These are phyloP conservation scores for Datisca glomerata DNA, from an alignment of 306 rosid species.

Conservation along the genomic window DNA sequence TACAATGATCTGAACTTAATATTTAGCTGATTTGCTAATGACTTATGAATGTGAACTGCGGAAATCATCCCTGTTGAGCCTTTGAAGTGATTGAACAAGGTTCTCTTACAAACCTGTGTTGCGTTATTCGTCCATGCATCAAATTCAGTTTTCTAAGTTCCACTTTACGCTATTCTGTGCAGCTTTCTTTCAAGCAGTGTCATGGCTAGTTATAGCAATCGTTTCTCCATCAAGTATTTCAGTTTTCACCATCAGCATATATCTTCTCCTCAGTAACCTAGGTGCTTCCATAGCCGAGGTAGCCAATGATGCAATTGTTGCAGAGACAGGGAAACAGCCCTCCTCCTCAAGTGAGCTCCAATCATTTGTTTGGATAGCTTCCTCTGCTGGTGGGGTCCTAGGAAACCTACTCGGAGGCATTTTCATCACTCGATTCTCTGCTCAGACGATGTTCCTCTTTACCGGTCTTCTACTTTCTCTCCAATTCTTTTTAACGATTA, in stretches of 20 bases:
- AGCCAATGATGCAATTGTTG: slow-evolving; percentile 90
- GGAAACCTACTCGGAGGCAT: slow-evolving; percentile 78
- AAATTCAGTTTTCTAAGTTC: too few species aligned
- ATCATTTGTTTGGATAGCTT: slow-evolving; percentile 84
- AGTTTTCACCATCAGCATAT: slow-evolving; percentile 39
- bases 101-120: too few species aligned
- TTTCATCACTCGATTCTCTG: slow-evolving; percentile 35
- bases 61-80: too few species aligned
- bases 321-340: slow-evolving; percentile 54
- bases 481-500: slow-evolving; percentile 53
- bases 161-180: too few species aligned
- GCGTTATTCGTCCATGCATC: too few species aligned
- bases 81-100: too few species aligned
- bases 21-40: too few species aligned
- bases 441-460: slow-evolving; percentile 49
- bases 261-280: slow-evolving; percentile 75
- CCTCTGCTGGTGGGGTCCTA: slow-evolving; percentile 73
- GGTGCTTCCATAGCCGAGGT: slow-evolving; percentile 95
- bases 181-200: slow-evolving; percentile 82
- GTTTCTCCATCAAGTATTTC: slow-evolving; percentile 47
- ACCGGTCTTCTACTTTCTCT: slow-evolving; percentile 48
- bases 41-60: too few species aligned
- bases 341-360: slow-evolving; percentile 70
- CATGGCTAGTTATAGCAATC: slow-evolving; percentile 73
- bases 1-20: too few species aligned